Percentiles rank a stretch among this genome's conserved stretches.
These are phyloP conservation scores for Penicillium diatomitis DNA, from an alignment of 495 filamentous ascomycete species.

Conservation along the genomic window DNA sequence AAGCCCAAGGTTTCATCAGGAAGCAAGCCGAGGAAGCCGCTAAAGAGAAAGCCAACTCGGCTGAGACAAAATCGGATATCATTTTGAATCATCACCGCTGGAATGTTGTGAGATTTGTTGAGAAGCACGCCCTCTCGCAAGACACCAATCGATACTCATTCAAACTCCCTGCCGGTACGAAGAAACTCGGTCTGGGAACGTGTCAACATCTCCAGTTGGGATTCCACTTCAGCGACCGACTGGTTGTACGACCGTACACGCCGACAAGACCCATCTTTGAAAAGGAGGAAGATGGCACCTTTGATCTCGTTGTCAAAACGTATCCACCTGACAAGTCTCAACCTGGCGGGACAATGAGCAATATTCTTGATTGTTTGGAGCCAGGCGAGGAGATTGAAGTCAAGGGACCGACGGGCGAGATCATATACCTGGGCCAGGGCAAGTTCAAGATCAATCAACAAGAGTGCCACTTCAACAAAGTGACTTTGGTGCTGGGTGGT, in stretches of 20 bases:
- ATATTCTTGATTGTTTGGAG: neutral
- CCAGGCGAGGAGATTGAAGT: neutral
- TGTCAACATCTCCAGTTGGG: neutral
- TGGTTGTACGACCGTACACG: neutral
- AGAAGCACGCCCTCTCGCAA: neutral
- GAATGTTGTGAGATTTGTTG: neutral
- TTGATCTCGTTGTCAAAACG: neutral
- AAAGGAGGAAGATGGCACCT: neutral
- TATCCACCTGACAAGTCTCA: neutral
- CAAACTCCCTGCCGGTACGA: neutral
- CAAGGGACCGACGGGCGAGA: neutral
- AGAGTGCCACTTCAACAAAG: neutral
- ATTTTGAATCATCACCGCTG: neutral
- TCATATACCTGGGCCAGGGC: neutral
- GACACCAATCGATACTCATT: neutral
- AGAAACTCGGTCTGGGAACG: neutral
- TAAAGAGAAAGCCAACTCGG: neutral
- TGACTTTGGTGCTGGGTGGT: neutral
- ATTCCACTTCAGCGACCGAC: neutral
- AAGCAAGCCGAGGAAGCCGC: neutral
- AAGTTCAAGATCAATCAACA: neutral
- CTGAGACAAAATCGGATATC: neutral
- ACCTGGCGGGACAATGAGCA: neutral
- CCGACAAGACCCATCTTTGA: neutral
- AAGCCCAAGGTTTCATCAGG: neutral